These are phyloP conservation scores for Neostapfia colusana DNA, from an alignment of 176 grass and related monocot genomes.

Conservation along the genomic window DNA sequence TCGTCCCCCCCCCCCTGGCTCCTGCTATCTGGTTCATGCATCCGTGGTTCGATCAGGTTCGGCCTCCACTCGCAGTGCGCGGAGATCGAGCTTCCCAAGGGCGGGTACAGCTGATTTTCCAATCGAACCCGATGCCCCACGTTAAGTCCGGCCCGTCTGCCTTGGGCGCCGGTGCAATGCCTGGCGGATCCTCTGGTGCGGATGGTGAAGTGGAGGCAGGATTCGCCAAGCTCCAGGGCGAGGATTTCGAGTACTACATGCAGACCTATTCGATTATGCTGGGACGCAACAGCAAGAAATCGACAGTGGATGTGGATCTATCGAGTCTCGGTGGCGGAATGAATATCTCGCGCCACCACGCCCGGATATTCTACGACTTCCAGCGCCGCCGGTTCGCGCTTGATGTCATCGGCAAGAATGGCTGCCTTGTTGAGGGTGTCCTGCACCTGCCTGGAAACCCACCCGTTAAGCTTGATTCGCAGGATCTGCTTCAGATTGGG, in stretches of 20 bases:
- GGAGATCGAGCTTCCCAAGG: neutral
- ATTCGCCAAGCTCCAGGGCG: constrained; percentile 93
- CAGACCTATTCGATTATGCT: constrained; percentile 95
- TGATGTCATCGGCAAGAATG: constrained; percentile 90
- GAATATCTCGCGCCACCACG: constrained; percentile 91
- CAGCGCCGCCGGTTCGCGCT: constrained; percentile 82
- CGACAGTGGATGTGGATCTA: constrained; percentile 84
- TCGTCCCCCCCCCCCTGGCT: neutral
- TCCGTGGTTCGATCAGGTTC: neutral
- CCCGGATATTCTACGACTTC: constrained; percentile 90
- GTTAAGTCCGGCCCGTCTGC: constrained; percentile 10
- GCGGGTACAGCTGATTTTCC: neutral
- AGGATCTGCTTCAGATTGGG: constrained; percentile 90
- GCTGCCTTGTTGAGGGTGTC: constrained; percentile 81
- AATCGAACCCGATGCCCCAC: neutral
- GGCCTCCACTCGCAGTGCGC: neutral
- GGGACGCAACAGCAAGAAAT: constrained; percentile 87
- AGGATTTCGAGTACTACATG: constrained; percentile 98
- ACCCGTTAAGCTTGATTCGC: constrained; percentile 83
- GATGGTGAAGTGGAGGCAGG: constrained; percentile 63
- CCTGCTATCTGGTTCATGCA: neutral
- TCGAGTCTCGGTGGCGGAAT: constrained; percentile 76
- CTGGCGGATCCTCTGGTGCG: constrained; percentile 24
- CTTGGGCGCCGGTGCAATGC: constrained; percentile 17
- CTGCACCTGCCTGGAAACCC: constrained; percentile 68